Evolutionary conservation across 257 asterid genomes (phyloP), one percentile per base, ranked within the genome.

Genomic region (Ophiorrhiza pumila): DNA sequence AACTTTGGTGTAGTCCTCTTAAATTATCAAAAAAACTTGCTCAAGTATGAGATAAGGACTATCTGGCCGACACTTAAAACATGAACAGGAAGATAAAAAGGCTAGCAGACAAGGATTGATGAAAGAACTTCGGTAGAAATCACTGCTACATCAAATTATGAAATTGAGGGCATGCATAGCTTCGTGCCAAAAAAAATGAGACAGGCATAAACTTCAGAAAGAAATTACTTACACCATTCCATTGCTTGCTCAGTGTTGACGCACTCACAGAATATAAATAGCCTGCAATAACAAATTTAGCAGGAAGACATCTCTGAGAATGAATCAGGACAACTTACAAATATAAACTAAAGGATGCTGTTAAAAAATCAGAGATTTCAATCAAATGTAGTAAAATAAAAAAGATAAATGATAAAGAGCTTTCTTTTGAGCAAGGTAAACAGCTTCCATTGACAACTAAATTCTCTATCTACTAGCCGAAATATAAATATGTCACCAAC

Each of bases 221-320:
- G 45, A 63, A 64, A n/a, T 34, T 55, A 78, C 91, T 85, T 83
- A 90, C 99, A 59, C 81, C 80, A 45, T 81, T 85, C 99, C 99
- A 95, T 72, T 92, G 95, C 79, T 86, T 87, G 96, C 85, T 81
- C 47, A 95, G 93, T 66, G 99, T 88, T 70, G 99, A 95, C 53
- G 94, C 98, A 68, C 78, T 92, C 79, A 95, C 81, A 52, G 99
- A 80, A 88, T 95, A 95, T 81, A 95, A 71, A 80, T 76, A 95
- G 69, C 98, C 99, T 95, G 95, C 72, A 72, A 78, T 42, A 74
- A 27, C 31, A 71, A 66, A 47, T 47, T 35, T 43, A 37, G 53
- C 70, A 64, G 78, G 63, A 25, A 73, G 56, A 37, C 23, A 77
- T 35, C 31, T 34, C 29, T 22, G 69, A 25, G 39, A 55, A 13